Evolutionary conservation across 2,329 filamentous ascomycete genomes (phyloP).

Genomic region (Nothopassalora personata): DNA sequence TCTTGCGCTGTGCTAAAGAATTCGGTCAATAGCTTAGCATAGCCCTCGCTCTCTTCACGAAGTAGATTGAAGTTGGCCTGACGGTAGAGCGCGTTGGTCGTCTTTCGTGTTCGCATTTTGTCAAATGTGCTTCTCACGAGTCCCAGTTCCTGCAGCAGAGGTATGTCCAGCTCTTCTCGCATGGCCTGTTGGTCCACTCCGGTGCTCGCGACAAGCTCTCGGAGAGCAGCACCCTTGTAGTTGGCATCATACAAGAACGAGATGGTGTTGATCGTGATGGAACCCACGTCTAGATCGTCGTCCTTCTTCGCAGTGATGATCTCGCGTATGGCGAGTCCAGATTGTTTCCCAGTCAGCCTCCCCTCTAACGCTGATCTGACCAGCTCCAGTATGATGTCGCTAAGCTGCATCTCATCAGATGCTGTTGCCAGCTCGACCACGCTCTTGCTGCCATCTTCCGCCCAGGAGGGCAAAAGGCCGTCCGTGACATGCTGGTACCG

Average conservation of each 20-base stretch:
- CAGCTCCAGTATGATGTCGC: conserved; percentile 77
- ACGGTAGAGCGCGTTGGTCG: conserved; percentile 87
- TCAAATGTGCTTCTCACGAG: conserved; percentile 81
- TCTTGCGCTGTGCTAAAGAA: conserved; percentile 78
- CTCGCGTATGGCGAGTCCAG: conserved; percentile 67
- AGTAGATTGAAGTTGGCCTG: conserved; percentile 96
- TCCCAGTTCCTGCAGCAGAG: conserved; percentile 67
- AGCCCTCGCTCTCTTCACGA: conserved; percentile 92
- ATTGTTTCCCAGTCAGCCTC: conserved; percentile 61
- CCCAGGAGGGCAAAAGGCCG: conserved; percentile 63
- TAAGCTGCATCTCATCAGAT: conserved; percentile 63
- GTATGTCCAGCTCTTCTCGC: conserved; percentile 76
- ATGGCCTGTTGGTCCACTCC: conserved; percentile 66
- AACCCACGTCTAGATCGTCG: conserved; percentile 44
- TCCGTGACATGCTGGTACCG: conserved; percentile 73
- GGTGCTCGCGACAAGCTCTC: conserved; percentile 65
- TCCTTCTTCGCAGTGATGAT: conserved; percentile 58
- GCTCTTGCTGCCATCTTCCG: conserved; percentile 58
- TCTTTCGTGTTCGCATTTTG: conserved; percentile 77
- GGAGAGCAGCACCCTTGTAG: conserved; percentile 53
- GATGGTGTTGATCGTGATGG: conserved; percentile 76
- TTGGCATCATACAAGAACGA: conserved; percentile 73
- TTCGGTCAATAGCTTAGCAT: conserved; percentile 92
- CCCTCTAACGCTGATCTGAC: conserved; percentile 68
- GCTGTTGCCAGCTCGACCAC: conserved; percentile 61